Evolutionary conservation across 371 early-diverging fungal genomes (phyloP).

Genomic region (Mucor racemosus): DNA sequence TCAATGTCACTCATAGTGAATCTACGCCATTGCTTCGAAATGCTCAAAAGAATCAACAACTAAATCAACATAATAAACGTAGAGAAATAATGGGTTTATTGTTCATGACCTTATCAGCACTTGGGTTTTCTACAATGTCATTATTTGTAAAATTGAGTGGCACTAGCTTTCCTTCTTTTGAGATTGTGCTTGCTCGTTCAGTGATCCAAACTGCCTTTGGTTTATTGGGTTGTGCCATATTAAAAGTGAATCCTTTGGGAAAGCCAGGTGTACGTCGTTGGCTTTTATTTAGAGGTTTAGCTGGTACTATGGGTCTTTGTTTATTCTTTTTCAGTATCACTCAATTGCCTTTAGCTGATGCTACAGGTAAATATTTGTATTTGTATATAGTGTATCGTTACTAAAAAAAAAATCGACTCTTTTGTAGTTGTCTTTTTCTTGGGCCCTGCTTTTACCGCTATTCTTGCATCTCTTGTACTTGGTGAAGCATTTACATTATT

Average conservation of each 20-base stretch:
- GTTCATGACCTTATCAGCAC: conserved; percentile 65
- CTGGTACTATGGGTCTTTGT: conserved; percentile 70
- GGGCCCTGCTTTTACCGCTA: conserved; percentile 76
- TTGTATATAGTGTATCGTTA: too few species aligned
- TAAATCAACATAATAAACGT: not conserved
- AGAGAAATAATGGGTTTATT: conserved; percentile 48
- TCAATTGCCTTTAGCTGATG: conserved; percentile 73
- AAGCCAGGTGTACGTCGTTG: conserved; percentile 51
- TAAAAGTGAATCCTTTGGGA: conserved; percentile 64
- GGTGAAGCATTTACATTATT: conserved; percentile 68
- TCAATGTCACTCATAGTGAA: conserved; percentile 5
- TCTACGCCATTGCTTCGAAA: conserved; percentile 15
- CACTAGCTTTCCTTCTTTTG: conserved; percentile 58
- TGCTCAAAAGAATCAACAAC: not conserved
- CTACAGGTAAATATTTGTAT: conserved; percentile 54
- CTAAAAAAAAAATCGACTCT: too few species aligned
- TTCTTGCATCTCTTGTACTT: conserved; percentile 67
- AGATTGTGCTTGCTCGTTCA: conserved; percentile 76
- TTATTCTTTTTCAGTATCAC: conserved; percentile 77
- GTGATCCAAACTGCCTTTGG: conserved; percentile 65
- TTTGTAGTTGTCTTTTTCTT: conserved; percentile 72
- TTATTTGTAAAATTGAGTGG: conserved; percentile 72
- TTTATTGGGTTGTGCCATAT: conserved; percentile 52
- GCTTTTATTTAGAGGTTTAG: conserved; percentile 68
- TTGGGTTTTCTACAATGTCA: conserved; percentile 75